phyloP scores from a whole-genome alignment of 176 grass and related monocot species.

The Poa annua region DNA sequence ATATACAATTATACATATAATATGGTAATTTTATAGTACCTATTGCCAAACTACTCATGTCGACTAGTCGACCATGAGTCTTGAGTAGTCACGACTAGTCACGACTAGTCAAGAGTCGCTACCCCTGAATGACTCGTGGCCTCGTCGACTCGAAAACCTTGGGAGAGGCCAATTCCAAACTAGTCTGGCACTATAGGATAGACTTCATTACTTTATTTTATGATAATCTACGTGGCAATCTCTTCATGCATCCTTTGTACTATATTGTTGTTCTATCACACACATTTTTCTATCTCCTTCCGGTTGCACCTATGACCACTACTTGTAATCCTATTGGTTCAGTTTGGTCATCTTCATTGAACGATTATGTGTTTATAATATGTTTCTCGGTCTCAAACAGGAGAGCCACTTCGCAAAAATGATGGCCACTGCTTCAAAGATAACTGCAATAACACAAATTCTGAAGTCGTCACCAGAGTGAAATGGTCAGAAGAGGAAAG shows the following conservation, averaged over 20 bases:
- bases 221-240: slow-evolving; percentile 11
- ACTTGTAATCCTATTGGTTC: slow-evolving; percentile 11
- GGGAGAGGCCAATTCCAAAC: not conserved
- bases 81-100: too few species aligned
- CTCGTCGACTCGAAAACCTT: too few species aligned
- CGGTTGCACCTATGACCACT: slow-evolving; percentile 5
- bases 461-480: slow-evolving; percentile 36
- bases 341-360: slow-evolving; percentile 35
- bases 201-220: not conserved
- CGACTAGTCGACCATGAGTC: too few species aligned
- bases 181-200: not conserved
- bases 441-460: slow-evolving; percentile 23
- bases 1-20: too few species aligned
- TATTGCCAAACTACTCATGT: too few species aligned
- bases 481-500: slow-evolving; percentile 67
- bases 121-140: too few species aligned
- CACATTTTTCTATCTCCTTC: not conserved
- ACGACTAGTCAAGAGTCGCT: too few species aligned
- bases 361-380: slow-evolving; percentile 21
- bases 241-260: slow-evolving; percentile 34
- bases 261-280: not conserved
- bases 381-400: slow-evolving; percentile 31
- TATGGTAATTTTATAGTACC: too few species aligned
- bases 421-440: slow-evolving; percentile 32
- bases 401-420: slow-evolving; percentile 30